Evolutionary conservation across 805 yeast species (phyloP).

Genomic region (Maudiozyma serrabonitensis): DNA sequence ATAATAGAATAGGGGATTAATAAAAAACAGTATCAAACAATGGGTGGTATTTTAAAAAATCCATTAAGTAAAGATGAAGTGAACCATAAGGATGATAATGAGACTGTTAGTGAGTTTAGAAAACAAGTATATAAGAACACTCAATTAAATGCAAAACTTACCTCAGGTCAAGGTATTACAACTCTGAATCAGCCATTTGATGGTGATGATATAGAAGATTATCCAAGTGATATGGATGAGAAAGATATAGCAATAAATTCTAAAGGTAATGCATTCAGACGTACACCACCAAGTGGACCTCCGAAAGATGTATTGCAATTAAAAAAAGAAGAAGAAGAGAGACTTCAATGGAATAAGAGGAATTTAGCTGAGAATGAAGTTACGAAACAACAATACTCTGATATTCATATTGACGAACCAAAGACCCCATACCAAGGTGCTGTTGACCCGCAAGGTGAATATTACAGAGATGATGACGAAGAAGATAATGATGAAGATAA

Average conservation of each 20-base stretch:
- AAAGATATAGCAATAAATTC: neutral
- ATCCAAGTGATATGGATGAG: neutral
- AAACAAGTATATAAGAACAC: conserved; percentile 76
- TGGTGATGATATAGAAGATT: neutral
- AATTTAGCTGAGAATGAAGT: conserved; percentile 52
- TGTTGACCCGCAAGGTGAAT: conserved; percentile 71
- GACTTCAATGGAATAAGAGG: conserved; percentile 76
- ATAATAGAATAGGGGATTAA: neutral
- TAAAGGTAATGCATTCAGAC: neutral
- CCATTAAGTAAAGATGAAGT: conserved; percentile 26
- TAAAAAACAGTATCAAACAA: conserved; percentile 1
- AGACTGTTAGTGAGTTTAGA: conserved; percentile 37
- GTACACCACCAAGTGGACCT: conserved; percentile 2
- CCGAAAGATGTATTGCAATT: conserved; percentile 28
- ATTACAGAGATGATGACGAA: conserved; percentile 63
- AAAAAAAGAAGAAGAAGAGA: conserved; percentile 30
- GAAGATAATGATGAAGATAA: conserved; percentile 29
- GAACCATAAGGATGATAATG: conserved; percentile 13
- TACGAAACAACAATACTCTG: conserved; percentile 57
- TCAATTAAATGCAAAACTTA: conserved; percentile 54
- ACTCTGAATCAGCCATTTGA: neutral
- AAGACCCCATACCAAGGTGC: conserved; percentile 94
- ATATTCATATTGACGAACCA: conserved; percentile 70
- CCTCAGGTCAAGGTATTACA: conserved; percentile 15
- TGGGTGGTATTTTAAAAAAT: conserved; percentile 48